These are phyloP conservation scores for Sporisorium reilianum DNA, from an alignment of 1,284 basidiomycete species.

Conservation along the genomic window DNA sequence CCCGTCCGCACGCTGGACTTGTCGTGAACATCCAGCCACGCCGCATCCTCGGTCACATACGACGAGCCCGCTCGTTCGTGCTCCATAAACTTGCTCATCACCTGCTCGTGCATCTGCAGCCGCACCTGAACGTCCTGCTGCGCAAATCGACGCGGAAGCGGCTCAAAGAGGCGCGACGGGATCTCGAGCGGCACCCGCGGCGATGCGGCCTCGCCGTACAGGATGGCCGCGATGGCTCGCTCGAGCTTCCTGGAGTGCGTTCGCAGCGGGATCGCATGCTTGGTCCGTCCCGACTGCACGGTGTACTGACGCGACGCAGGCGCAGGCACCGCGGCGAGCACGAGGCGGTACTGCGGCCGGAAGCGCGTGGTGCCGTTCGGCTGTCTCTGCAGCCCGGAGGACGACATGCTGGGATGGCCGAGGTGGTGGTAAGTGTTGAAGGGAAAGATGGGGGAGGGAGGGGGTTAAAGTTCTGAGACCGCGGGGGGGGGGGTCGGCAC, in stretches of 20 bases:
- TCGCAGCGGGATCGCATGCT: background rate
- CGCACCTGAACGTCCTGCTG: background rate
- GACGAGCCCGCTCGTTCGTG: background rate
- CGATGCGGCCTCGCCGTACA: background rate
- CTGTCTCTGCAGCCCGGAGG: conserved; percentile 10
- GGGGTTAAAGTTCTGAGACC: too few species aligned
- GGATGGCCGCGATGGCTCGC: background rate
- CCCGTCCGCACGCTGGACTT: background rate
- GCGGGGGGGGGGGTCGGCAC: too few species aligned
- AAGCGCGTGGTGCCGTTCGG: conserved; percentile 1
- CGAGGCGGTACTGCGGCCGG: conserved; percentile 1
- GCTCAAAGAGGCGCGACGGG: conserved; percentile 11
- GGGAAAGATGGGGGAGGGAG: background rate
- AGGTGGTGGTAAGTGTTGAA: background rate
- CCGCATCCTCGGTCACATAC: background rate
- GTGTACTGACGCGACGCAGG: conserved; percentile 4
- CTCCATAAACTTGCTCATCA: background rate
- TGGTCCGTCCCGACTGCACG: background rate
- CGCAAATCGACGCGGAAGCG: conserved; percentile 15
- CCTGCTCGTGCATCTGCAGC: background rate
- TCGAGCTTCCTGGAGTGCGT: background rate
- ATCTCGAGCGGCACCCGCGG: background rate
- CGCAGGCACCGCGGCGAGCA: background rate
- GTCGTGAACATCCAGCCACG: conserved; percentile 1
- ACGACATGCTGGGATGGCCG: conserved; percentile 10